Percentiles rank a stretch among this genome's conserved stretches.
Evolutionary conservation across 2,329 filamentous ascomycete genomes (phyloP).

Genomic region (Pestalotiopsis sp.): DNA sequence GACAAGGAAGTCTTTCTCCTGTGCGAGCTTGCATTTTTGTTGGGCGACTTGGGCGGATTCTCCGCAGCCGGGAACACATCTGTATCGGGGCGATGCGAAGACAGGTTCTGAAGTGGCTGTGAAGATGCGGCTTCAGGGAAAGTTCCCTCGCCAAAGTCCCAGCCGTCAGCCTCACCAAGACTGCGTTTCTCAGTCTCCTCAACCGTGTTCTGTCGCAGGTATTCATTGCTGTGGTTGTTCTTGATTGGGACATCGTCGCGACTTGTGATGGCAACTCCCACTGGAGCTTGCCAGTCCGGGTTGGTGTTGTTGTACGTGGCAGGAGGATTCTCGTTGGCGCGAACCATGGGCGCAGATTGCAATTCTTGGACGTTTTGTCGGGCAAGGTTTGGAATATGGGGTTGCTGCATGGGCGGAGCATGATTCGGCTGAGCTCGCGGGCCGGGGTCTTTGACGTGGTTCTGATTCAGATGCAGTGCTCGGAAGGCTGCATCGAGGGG

Average conservation of each 20-base stretch:
- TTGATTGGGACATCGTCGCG: slow-evolving; percentile 28
- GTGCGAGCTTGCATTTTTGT: slow-evolving; percentile 68
- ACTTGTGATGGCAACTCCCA: slow-evolving; percentile 22
- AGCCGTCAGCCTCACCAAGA: slow-evolving; percentile 69
- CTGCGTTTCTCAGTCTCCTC: slow-evolving; percentile 50
- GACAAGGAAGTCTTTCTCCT: slow-evolving; percentile 81
- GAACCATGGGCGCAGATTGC: slow-evolving; percentile 53
- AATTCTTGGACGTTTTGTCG: slow-evolving; percentile 41
- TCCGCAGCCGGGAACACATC: slow-evolving; percentile 86
- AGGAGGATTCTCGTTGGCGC: slow-evolving; percentile 52
- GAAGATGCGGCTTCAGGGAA: slow-evolving; percentile 57
- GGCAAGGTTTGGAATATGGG: slow-evolving; percentile 25
- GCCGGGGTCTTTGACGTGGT: slow-evolving; percentile 58
- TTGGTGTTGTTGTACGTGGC: slow-evolving; percentile 36
- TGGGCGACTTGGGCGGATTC: slow-evolving; percentile 79
- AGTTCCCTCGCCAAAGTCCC: slow-evolving; percentile 89
- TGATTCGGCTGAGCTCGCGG: slow-evolving; percentile 61
- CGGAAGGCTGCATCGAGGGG: slow-evolving; percentile 37
- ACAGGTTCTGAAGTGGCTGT: slow-evolving; percentile 47
- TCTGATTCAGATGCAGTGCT: slow-evolving; percentile 47
- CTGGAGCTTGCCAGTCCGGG: slow-evolving; percentile 29
- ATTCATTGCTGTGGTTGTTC: slow-evolving; percentile 42
- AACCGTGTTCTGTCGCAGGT: slow-evolving; percentile 40
- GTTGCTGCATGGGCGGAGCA: slow-evolving; percentile 53
- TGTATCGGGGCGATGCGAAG: slow-evolving; percentile 74